Conservation (phyloP, 2,329 filamentous ascomycete genomes). For the Huntiella moniliformis region DNA sequence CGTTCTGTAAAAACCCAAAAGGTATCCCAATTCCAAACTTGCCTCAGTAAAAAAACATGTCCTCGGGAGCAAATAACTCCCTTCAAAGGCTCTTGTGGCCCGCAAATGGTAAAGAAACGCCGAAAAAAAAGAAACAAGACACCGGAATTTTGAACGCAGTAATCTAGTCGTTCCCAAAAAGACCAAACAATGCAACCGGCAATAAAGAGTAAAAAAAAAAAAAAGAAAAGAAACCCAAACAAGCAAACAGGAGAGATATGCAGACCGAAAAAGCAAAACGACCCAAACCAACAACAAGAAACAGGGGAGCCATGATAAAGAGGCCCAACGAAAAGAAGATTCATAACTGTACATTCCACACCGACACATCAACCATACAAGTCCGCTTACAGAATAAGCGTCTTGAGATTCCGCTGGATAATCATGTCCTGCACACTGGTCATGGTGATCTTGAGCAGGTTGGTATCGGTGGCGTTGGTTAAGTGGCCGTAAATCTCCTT, state of each 20-base stretch:
- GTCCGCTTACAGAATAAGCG: constrained; percentile 45
- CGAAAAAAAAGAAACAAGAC: constrained; percentile 1
- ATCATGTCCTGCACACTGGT: constrained; percentile 74
- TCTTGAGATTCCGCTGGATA: constrained; percentile 66
- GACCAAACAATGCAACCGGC: background rate
- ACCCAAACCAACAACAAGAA: background rate
- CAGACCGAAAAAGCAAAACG: background rate
- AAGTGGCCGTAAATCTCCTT: constrained; percentile 47
- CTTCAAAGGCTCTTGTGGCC: too few relatives aligned
- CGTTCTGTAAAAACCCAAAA: background rate
- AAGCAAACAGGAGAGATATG: background rate
- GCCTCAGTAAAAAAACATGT: background rate
- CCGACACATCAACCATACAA: background rate
- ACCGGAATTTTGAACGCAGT: background rate
- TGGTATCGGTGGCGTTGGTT: constrained; percentile 46
- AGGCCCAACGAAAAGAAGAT: background rate
- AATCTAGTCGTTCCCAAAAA: constrained; percentile 1
- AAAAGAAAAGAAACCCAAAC: background rate
- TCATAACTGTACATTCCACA: background rate
- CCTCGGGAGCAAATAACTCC: too few relatives aligned
- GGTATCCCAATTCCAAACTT: background rate
- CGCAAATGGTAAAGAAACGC: background rate
- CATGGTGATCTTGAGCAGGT: constrained; percentile 73
- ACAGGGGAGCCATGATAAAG: background rate
- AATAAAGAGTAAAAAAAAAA: background rate